phyloP scores from a whole-genome alignment of 2,329 filamentous ascomycete genomes.

The Tolypocladium sp. region DNA sequence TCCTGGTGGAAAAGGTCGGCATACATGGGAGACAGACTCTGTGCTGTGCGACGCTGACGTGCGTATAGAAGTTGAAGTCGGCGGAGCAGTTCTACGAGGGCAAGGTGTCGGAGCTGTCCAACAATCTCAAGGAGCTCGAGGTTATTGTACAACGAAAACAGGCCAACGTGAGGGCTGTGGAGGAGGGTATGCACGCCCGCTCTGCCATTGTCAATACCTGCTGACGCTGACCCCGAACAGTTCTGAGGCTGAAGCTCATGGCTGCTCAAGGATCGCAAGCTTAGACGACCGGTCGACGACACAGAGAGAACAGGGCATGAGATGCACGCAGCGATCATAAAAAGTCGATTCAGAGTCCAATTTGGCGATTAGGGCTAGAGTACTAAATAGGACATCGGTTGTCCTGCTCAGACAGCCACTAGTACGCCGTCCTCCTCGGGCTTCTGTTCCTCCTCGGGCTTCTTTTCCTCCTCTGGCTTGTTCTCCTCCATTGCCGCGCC shows the following conservation, averaged over 20 bases:
- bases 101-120: constrained; percentile 43
- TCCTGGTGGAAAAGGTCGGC: constrained; percentile 72
- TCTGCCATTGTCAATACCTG: constrained; percentile 7
- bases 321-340: not conserved
- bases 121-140: constrained; percentile 48
- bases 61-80: constrained; percentile 38
- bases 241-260: constrained; percentile 35
- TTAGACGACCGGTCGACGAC: constrained; percentile 5
- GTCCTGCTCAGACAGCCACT: not conserved
- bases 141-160: constrained; percentile 61
- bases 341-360: not conserved
- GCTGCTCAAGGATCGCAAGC: constrained; percentile 20
- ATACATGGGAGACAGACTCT: not conserved
- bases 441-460: not conserved
- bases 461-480: not conserved
- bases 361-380: not conserved
- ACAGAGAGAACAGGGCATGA: not conserved
- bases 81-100: constrained; percentile 47
- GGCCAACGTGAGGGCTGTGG: constrained; percentile 73
- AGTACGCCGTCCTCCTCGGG: not conserved
- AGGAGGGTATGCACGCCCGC: constrained; percentile 57
- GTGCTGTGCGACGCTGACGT: constrained; percentile 3
- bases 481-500: not conserved
- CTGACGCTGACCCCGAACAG: constrained; percentile 18
- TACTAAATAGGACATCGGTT: not conserved